A percentile compares a stretch with the other conserved stretches of the same genome.
phyloP scores from a whole-genome alignment of 2,329 filamentous ascomycete species.

The Colletotrichum musicola region DNA sequence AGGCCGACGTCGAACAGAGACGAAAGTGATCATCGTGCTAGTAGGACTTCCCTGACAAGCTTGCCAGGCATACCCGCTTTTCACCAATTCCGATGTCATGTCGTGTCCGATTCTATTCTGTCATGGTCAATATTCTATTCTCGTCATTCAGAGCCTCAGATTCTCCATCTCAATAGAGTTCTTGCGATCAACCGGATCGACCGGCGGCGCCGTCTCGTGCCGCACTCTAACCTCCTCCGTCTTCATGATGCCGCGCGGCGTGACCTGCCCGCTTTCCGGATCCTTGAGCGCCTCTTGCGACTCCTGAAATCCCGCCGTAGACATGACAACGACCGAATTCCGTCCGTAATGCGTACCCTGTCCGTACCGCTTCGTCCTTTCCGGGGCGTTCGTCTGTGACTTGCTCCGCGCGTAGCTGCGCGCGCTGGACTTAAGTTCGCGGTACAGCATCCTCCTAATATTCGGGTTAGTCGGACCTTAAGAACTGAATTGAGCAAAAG shows the following conservation, averaged over 20 bases:
- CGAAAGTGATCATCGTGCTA: too few relatives aligned
- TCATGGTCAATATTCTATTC: too few relatives aligned
- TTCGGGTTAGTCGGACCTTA: not conserved
- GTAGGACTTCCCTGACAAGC: too few relatives aligned
- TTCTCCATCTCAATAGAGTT: conserved; percentile 38
- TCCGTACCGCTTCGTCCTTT: conserved; percentile 40
- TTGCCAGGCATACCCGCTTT: too few relatives aligned
- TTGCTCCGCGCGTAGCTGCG: conserved; percentile 44
- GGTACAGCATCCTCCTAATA: conserved; percentile 50
- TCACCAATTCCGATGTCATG: too few relatives aligned
- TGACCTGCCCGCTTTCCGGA: conserved; percentile 23
- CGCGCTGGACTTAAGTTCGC: conserved; percentile 48
- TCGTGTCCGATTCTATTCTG: too few relatives aligned
- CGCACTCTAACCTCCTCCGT: conserved; percentile 47
- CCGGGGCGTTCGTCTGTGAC: conserved; percentile 35
- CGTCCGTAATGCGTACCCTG: conserved; percentile 44
- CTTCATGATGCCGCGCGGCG: conserved; percentile 45
- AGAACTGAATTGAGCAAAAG: accelerated
- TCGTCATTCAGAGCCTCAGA: conserved; percentile 3
- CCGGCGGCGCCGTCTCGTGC: conserved; percentile 36
- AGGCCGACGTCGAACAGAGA: too few relatives aligned
- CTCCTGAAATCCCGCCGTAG: conserved; percentile 47
- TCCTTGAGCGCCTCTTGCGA: conserved; percentile 49
- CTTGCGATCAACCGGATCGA: conserved; percentile 12
- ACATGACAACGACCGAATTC: conserved; percentile 50